Percentiles rank a stretch among this genome's conserved stretches.
phyloP scores from a whole-genome alignment of 75 land plant genomes.

The Pinus tabuliformis region DNA sequence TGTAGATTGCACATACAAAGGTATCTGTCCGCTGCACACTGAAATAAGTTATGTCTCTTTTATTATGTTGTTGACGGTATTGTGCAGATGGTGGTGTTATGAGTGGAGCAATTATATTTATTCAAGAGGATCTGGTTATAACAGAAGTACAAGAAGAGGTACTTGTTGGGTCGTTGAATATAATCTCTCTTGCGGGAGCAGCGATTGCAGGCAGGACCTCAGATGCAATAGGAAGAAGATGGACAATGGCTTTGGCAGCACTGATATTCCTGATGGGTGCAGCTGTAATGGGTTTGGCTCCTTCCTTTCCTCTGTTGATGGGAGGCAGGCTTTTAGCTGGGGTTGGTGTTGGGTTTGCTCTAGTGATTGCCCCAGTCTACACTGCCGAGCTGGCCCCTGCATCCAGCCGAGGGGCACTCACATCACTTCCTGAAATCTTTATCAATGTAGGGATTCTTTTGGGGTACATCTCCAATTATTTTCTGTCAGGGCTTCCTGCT shows the following conservation, averaged over 20 bases:
- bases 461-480: conserved; percentile 66
- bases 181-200: conserved; percentile 75
- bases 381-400: conserved; percentile 76
- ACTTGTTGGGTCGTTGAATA: conserved; percentile 72
- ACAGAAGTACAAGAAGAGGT: conserved; percentile 74
- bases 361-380: conserved; percentile 81
- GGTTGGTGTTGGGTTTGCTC: conserved; percentile 69
- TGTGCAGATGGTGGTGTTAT: conserved; percentile 70
- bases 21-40: not conserved
- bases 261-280: conserved; percentile 74
- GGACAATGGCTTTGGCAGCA: conserved; percentile 86
- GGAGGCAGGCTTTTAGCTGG: conserved; percentile 69
- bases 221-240: conserved; percentile 80
- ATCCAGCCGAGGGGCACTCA: conserved; percentile 50
- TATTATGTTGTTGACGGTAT: not conserved
- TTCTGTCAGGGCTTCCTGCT: conserved; percentile 38
- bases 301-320: conserved; percentile 50
- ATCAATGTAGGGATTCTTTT: conserved; percentile 69
- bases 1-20: not conserved
- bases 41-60: not conserved
- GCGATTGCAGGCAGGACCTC: conserved; percentile 66
- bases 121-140: conserved; percentile 65
- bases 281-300: conserved; percentile 66
- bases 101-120: conserved; percentile 76
- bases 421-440: conserved; percentile 74